These are phyloP conservation scores for Penicillium malachiteum DNA, from an alignment of 495 filamentous ascomycete genomes.

Conservation along the genomic window DNA sequence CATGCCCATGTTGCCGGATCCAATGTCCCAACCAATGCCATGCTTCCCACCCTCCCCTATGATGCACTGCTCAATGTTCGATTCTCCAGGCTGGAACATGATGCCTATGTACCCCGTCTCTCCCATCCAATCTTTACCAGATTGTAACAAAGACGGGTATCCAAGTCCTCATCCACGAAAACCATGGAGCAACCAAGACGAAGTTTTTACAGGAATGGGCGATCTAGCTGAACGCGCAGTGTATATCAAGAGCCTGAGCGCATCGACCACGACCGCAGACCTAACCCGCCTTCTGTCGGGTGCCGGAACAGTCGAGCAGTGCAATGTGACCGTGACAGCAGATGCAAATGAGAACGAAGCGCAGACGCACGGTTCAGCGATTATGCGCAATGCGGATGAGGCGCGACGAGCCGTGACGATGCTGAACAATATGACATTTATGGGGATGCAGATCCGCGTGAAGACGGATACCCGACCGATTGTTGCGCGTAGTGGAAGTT, in stretches of 20 bases:
- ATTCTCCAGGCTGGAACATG: conserved; percentile 31
- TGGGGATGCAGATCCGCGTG: conserved; percentile 31
- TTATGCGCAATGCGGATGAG: conserved; percentile 35
- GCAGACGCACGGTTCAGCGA: conserved; percentile 30
- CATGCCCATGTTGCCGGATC: conserved; percentile 36
- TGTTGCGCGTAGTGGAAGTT: conserved; percentile 11
- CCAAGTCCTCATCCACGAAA: conserved; percentile 14
- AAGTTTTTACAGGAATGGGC: conserved; percentile 5
- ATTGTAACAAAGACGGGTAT: conserved; percentile 1
- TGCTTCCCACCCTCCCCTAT: conserved; percentile 33
- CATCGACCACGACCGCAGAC: conserved; percentile 22
- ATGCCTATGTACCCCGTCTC: conserved; percentile 35
- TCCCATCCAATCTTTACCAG: conserved; percentile 22
- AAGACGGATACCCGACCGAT: conserved; percentile 19
- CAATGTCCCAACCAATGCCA: conserved; percentile 23
- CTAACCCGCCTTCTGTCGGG: conserved; percentile 24
- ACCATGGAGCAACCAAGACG: conserved; percentile 7
- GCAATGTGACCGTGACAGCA: conserved; percentile 23
- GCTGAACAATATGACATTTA: conserved; percentile 35
- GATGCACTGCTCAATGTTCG: conserved; percentile 30
- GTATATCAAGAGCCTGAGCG: conserved; percentile 30
- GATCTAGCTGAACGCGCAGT: conserved; percentile 21
- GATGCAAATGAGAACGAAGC: conserved; percentile 13
- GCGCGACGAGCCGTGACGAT: conserved; percentile 31
- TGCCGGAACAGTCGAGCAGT: conserved; percentile 30